Conservation (phyloP, 257 asterid genomes). For the Scutellaria galericulata region DNA sequence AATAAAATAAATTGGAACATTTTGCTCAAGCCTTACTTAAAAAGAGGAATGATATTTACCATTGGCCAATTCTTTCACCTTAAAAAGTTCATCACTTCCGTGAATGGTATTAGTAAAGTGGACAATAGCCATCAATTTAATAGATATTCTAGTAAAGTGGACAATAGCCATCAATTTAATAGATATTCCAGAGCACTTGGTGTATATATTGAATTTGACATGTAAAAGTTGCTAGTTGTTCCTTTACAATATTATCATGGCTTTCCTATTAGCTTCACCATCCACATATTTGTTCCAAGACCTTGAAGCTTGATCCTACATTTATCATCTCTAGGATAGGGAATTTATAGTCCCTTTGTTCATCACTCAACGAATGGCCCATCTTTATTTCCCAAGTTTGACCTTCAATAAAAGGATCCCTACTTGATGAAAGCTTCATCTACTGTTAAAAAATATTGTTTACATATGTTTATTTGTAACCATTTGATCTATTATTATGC, state of each 20-base stretch:
- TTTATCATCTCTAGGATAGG: slow-evolving; percentile 10
- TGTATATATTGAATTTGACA: slow-evolving; percentile 9
- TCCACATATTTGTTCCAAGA: slow-evolving; percentile 20
- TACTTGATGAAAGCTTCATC: slow-evolving; percentile 20
- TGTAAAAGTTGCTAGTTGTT: slow-evolving; percentile 13
- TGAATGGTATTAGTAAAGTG: not conserved
- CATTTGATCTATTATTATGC: slow-evolving; percentile 43
- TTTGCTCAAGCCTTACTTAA: not conserved
- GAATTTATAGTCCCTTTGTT: not conserved
- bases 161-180: slow-evolving; percentile 1
- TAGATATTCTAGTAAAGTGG: not conserved
- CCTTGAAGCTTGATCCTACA: slow-evolving; percentile 3
- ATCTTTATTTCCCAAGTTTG: slow-evolving; percentile 14
- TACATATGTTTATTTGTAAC: slow-evolving; percentile 29
- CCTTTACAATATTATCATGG: not conserved
- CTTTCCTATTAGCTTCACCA: not conserved
- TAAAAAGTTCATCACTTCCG: not conserved
- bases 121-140: slow-evolving; percentile 3
- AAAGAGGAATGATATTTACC: not conserved
- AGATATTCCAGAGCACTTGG: not conserved
- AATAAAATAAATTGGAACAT: not conserved
- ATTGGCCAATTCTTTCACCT: slow-evolving; percentile 8
- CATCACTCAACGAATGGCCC: slow-evolving; percentile 5
- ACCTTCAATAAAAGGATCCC: not conserved
- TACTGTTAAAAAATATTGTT: slow-evolving; percentile 30